A percentile compares a stretch with the other conserved stretches of the same genome.
Evolutionary conservation across 2,329 filamentous ascomycete species (phyloP).

Genomic region (Aspergillus ustus): DNA sequence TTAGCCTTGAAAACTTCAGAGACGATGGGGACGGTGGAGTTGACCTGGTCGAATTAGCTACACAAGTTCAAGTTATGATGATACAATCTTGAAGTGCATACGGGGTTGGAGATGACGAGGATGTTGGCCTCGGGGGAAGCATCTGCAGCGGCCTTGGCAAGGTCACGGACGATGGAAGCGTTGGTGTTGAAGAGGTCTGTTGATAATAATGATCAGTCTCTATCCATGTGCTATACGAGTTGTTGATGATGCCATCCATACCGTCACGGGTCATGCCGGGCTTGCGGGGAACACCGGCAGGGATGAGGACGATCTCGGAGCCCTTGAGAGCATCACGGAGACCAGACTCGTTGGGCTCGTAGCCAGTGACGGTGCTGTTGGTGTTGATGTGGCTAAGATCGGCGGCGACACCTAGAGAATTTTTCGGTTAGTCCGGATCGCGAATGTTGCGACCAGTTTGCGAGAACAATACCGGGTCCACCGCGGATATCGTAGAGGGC

Average conservation of each 20-base stretch:
- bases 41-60: slow-evolving; percentile 61
- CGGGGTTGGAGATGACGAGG: slow-evolving; percentile 97
- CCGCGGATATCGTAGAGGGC: slow-evolving; percentile 97
- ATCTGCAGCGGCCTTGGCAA: slow-evolving; percentile 92
- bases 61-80: background rate
- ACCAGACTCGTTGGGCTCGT: slow-evolving; percentile 75
- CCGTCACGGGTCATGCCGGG: slow-evolving; percentile 98
- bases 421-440: slow-evolving; percentile 16
- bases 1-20: slow-evolving; percentile 94
- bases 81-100: slow-evolving; percentile 40
- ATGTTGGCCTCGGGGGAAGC: slow-evolving; percentile 90
- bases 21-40: slow-evolving; percentile 98
- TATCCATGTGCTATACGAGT: background rate
- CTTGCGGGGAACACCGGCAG: slow-evolving; percentile 97
- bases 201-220: slow-evolving; percentile 13
- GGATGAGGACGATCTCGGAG: slow-evolving; percentile 93
- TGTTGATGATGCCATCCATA: slow-evolving; percentile 40
- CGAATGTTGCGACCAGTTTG: background rate
- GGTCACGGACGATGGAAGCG: slow-evolving; percentile 97
- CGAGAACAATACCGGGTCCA: slow-evolving; percentile 71
- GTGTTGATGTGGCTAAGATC: slow-evolving; percentile 99
- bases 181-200: slow-evolving; percentile 99
- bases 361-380: slow-evolving; percentile 91
- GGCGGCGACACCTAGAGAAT: slow-evolving; percentile 82
- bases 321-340: slow-evolving; percentile 81